These are phyloP conservation scores for Ampelomyces quisqualis DNA, from an alignment of 2,329 filamentous ascomycete species.

Conservation along the genomic window DNA sequence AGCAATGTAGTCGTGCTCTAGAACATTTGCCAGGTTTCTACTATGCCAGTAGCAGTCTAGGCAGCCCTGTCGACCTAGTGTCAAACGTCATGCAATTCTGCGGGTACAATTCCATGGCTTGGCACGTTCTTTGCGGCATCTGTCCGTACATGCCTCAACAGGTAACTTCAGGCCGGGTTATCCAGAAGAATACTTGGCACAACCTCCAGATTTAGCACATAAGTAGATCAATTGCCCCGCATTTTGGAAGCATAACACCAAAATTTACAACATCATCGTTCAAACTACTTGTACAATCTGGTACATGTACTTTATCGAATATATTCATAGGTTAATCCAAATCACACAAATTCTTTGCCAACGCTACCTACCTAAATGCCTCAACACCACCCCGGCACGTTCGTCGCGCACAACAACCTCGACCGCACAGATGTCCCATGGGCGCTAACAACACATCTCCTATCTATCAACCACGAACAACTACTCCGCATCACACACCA, in stretches of 20 bases:
- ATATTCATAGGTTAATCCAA: conserved; percentile 15
- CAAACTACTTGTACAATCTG: neutral
- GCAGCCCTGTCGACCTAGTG: too few relatives aligned
- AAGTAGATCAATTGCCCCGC: conserved; percentile 6
- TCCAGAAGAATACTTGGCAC: conserved; percentile 12
- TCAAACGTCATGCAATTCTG: conserved; percentile 27
- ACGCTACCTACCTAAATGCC: conserved; percentile 12
- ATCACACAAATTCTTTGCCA: conserved; percentile 14
- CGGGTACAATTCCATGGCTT: too few relatives aligned
- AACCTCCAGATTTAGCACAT: conserved; percentile 4
- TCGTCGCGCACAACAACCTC: conserved; percentile 15
- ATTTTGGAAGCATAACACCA: too few relatives aligned
- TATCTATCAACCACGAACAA: conserved; percentile 28
- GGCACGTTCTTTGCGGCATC: conserved; percentile 10
- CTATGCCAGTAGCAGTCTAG: conserved; percentile 1
- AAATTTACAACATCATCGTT: too few relatives aligned
- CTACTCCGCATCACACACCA: conserved; percentile 35
- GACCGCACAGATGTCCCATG: conserved; percentile 24
- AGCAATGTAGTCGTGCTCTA: conserved; percentile 11
- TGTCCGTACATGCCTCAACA: conserved; percentile 13
- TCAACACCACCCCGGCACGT: conserved; percentile 23
- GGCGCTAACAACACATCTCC: conserved; percentile 36
- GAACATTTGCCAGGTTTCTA: conserved; percentile 9
- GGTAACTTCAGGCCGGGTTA: conserved; percentile 8
- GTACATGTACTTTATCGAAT: conserved; percentile 20